Conservation (phyloP, 208 protist genomes). For the Zelonia costaricensis region DNA sequence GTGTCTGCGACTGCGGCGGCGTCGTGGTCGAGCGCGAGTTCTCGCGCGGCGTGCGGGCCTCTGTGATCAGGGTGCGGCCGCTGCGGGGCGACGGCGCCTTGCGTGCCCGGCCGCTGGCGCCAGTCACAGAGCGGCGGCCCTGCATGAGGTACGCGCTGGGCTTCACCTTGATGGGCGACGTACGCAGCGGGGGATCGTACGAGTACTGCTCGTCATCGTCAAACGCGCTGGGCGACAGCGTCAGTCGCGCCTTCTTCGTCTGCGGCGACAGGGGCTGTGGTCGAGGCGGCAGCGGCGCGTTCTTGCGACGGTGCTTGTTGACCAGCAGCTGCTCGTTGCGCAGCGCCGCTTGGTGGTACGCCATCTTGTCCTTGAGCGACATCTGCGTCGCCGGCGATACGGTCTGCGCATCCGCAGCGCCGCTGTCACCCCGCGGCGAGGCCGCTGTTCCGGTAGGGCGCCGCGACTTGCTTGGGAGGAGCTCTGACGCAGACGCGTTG, state of each 20-base stretch:
- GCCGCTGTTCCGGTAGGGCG: not conserved
- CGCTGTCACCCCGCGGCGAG: not conserved
- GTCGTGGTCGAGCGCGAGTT: constrained; percentile 15
- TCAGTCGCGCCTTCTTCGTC: not conserved
- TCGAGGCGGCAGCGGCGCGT: constrained; percentile 39
- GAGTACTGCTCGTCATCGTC: constrained; percentile 21
- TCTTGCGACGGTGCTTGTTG: constrained; percentile 45
- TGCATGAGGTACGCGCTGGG: constrained; percentile 34
- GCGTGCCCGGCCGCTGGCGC: not conserved
- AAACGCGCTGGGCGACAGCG: constrained; percentile 1
- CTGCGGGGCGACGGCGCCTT: constrained; percentile 11
- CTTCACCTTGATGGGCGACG: constrained; percentile 31
- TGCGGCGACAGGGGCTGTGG: constrained; percentile 11
- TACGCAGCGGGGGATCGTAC: constrained; percentile 21
- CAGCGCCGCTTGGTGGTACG: constrained; percentile 51
- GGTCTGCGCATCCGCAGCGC: too few relatives aligned
- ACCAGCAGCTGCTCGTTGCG: constrained; percentile 58
- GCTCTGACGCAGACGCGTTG: too few relatives aligned
- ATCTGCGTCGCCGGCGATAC: too few relatives aligned
- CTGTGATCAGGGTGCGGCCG: constrained; percentile 5
- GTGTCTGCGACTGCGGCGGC: not conserved
- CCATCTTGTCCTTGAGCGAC: constrained; percentile 44
- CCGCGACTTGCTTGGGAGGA: too few relatives aligned
- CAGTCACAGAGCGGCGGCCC: not conserved
- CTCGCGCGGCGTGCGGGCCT: constrained; percentile 14